Base-by-base conservation (phyloP, 1,284 basidiomycete species). In the Ustilago cynodontis region DNA sequence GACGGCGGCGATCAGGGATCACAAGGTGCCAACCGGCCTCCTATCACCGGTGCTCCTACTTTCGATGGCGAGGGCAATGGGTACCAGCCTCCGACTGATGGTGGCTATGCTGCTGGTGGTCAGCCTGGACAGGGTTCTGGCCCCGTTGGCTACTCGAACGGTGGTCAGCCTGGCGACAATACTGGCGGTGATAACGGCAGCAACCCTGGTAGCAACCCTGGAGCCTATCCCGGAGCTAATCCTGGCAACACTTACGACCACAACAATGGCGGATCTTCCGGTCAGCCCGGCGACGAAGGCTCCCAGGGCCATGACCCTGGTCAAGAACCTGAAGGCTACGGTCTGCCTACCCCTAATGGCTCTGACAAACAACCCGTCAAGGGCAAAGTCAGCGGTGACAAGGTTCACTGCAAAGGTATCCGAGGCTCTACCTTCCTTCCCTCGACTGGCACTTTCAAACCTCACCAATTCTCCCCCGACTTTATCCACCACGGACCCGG, bases 401-500 rank as follows among this genome's bases (percentile, higher is more conserved):
- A 57, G 1, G 20, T 65, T 6, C 54, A 61, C 20, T 65, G 63
- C 61, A 67, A 68, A 33, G 73, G 73, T 31, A 5, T 65, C 18
- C 49, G 18, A 0, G 57, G 59, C 43, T 61, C 53, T 54, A 68
- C 57, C 4, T 50, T 50, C 2, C 59, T 65, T 0, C 54, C 68
- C 1, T n/a, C 49, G 31, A 37, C 35, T 22, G 49, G 57, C 24
- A 31, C 28, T 2, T n/a, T 71, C 57, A 66, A 75, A 9, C 41
- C 22, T n/a, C 14, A 61, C 53, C 67, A 53, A 57, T 76, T 76
- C 55, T 35, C 56, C 43, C 73, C 68, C 14, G 20, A 24, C 1
- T 54, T 71, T 16, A 58, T 76, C 43, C 49, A 76, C 37, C 73
- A 71, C 39, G 73, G 73, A 9, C 73, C 68, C 2, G 74, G 74